These are phyloP conservation scores for Dendrobium catenatum DNA, from an alignment of 106 monocot genomes.

Conservation along the genomic window DNA sequence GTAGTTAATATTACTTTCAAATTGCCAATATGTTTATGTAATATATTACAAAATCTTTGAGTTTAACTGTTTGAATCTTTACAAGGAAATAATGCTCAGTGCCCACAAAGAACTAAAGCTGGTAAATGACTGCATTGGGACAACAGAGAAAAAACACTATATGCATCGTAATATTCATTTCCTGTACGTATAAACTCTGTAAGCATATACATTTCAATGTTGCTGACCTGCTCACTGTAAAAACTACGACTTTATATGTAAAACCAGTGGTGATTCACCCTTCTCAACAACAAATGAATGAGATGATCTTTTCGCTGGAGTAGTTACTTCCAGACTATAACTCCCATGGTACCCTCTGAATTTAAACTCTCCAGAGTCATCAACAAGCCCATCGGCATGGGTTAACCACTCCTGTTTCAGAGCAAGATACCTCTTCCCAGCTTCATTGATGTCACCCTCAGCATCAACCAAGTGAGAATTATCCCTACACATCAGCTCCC, in stretches of 20 bases:
- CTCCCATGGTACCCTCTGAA: slow-evolving; percentile 79
- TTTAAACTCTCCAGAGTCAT: slow-evolving; percentile 38
- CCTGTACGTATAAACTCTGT: neutral
- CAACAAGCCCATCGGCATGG: slow-evolving; percentile 31
- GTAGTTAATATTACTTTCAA: too few species aligned
- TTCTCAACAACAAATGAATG: slow-evolving; percentile 58
- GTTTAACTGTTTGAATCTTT: too few species aligned
- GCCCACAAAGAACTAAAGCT: too few species aligned
- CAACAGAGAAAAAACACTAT: neutral
- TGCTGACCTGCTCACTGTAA: neutral
- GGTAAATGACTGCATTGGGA: too few species aligned
- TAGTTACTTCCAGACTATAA: slow-evolving; percentile 51
- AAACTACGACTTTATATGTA: slow-evolving; percentile 23
- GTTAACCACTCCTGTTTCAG: slow-evolving; percentile 77
- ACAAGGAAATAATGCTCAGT: too few species aligned
- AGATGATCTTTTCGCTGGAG: slow-evolving; percentile 23
- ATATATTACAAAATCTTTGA: too few species aligned
- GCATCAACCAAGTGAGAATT: slow-evolving; percentile 69
- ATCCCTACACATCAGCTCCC: slow-evolving; percentile 77
- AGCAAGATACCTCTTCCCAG: slow-evolving; percentile 66
- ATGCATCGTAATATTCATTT: neutral
- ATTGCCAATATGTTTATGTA: too few species aligned
- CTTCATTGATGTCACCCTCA: slow-evolving; percentile 74
- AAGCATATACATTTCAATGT: neutral
- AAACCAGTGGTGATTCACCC: slow-evolving; percentile 38